phyloP scores from a whole-genome alignment of 352 stramenopile genomes.

The Hyaloperonospora arabidopsidis region DNA sequence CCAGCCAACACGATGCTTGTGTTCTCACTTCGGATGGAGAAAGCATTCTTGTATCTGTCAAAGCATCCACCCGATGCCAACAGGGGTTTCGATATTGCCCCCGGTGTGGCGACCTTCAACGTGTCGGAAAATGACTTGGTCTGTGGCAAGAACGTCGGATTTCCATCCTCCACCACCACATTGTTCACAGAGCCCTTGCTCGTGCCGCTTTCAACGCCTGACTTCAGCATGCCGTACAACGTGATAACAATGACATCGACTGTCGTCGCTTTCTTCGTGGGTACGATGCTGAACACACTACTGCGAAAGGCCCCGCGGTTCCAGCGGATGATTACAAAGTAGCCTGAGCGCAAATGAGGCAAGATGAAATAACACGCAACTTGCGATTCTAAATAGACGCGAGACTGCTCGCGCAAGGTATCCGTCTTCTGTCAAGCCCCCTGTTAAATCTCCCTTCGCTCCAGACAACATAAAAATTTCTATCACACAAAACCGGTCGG shows the following conservation, averaged over 20 bases:
- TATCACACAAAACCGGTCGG: constrained; percentile 6
- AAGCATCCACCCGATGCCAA: constrained; percentile 83
- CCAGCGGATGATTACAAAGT: constrained; percentile 50
- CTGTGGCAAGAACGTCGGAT: constrained; percentile 11
- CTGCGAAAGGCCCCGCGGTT: constrained; percentile 62
- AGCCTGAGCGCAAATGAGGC: constrained; percentile 12
- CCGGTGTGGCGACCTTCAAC: constrained; percentile 47
- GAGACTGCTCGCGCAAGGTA: too few species aligned
- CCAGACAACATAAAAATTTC: too few species aligned
- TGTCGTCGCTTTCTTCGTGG: constrained; percentile 80
- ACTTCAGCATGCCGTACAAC: constrained; percentile 89
- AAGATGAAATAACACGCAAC: constrained; percentile 8
- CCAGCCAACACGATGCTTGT: constrained; percentile 46
- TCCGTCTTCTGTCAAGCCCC: constrained; percentile 18
- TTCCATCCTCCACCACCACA: constrained; percentile 24
- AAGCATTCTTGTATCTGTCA: constrained; percentile 71
- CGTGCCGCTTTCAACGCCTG: constrained; percentile 71
- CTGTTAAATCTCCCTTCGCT: too few species aligned
- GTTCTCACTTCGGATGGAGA: constrained; percentile 73
- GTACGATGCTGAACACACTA: constrained; percentile 77
- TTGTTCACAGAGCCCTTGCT: constrained; percentile 78
- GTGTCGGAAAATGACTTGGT: neutral
- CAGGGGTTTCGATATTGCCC: constrained; percentile 75
- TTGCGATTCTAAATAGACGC: constrained; percentile 26
- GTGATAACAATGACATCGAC: constrained; percentile 87